Evolutionary conservation across 768 basidiomycete species (phyloP), one percentile per base, ranked within the genome.

Genomic region (Termitomyces sp.): DNA sequence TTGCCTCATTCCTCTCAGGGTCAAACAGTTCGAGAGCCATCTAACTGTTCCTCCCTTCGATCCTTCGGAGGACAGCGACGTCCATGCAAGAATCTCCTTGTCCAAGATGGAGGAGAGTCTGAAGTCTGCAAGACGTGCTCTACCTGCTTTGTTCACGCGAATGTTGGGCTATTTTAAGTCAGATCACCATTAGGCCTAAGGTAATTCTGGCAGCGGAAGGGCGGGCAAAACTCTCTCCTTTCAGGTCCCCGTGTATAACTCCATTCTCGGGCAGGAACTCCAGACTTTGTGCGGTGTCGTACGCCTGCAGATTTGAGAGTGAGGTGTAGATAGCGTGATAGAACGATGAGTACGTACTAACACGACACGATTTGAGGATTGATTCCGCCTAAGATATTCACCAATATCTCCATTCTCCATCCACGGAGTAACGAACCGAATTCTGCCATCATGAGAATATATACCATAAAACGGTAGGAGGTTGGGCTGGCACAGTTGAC

Each of bases 1-100:
- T 38, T 5, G 35, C 9, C 27, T 46, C 17, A 5, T 37, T 35
- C 12, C 35, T 38, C 6, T 27, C 49, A 2, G 35, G 37, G 27
- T 51, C 47, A 4, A 55, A 48, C 2, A 59, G 35, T 47, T 59
- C 58, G 23, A 47, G 58, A 19, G 58, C 58, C 48, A 55, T 34
- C 48, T 46, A 43, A 21, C 32, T 34, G 47, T 19, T 25, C 48
- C 48, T 37, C 34, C 34, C n/a, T 37, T 37, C 17, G 34, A 50
- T 19, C 7, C 48, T 27, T 37, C 54, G 5, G 54, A 41, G 21
- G 58, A 51, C 21, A 56, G 40, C 21, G 48, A 49, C 6, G 35
- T 59, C 54, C 54, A 51, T n/a, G 41, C 44, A 27, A 45, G 35
- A 12, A 59, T 51, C 16, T 52, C 11, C 11, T 42, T 23, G 42